Evolutionary conservation across 2,329 filamentous ascomycete species (phyloP).

Genomic region (Botryotinia calthae): DNA sequence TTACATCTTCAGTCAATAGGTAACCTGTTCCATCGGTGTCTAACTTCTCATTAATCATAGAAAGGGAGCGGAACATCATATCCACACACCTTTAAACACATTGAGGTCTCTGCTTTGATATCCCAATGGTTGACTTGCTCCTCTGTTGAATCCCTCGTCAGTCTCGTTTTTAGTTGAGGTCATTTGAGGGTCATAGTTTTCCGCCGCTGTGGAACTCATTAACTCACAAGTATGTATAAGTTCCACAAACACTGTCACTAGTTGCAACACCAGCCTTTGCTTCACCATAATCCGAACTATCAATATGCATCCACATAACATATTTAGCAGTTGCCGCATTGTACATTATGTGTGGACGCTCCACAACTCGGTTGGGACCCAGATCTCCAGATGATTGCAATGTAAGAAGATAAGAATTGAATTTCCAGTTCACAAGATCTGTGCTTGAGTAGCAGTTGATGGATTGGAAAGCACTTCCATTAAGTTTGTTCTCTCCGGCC

Average conservation of each 20-base stretch:
- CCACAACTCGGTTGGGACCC: slow-evolving; percentile 60
- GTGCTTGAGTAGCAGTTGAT: slow-evolving; percentile 66
- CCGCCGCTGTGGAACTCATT: neutral
- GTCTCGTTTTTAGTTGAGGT: neutral
- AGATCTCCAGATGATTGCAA: slow-evolving; percentile 54
- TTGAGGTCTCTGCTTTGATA: slow-evolving; percentile 38
- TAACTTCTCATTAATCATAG: slow-evolving; percentile 37
- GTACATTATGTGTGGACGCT: slow-evolving; percentile 67
- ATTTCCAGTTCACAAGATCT: slow-evolving; percentile 63
- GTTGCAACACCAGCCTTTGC: slow-evolving; percentile 65
- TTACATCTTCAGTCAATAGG: slow-evolving; percentile 60
- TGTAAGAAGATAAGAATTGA: slow-evolving; percentile 57
- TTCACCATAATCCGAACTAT: slow-evolving; percentile 58
- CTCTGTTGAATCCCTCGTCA: slow-evolving; percentile 22
- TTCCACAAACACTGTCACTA: slow-evolving; percentile 56
- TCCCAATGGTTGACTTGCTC: slow-evolving; percentile 37
- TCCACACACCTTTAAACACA: slow-evolving; percentile 34
- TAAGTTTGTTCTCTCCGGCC: slow-evolving; percentile 67
- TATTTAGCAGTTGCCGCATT: slow-evolving; percentile 63
- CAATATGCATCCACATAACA: slow-evolving; percentile 69
- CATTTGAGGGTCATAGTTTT: neutral
- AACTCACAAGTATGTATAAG: slow-evolving; percentile 50
- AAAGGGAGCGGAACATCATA: neutral
- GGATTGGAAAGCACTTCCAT: slow-evolving; percentile 59
- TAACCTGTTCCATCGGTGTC: slow-evolving; percentile 61